Evolutionary conservation across 2,329 filamentous ascomycete genomes (phyloP), one percentile per base, ranked within the genome.

Genomic region (Cytospora chrysosperma): DNA sequence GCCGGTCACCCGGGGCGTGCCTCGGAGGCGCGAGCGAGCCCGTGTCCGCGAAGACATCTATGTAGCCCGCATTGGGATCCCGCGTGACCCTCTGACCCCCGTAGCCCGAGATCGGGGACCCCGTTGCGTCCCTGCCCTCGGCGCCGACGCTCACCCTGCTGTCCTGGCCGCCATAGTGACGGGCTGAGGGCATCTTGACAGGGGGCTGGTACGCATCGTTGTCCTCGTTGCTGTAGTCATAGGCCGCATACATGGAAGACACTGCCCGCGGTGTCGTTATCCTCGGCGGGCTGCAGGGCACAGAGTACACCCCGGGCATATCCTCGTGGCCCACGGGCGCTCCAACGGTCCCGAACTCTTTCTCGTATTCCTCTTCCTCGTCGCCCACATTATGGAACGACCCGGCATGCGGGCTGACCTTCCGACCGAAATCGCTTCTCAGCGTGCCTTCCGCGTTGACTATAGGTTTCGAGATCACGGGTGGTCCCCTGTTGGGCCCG

Each of bases 391-490:
- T 54, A 59, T 65, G 40, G 55, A 66, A 64, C 30, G 52, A 58
- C 30, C 58, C 52, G 54, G 65, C 54, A 63, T 64, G 67, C 56
- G 61, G 60, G 55, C 60, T 63, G 57, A 30, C 54, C 69, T 78
- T 78, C 69, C 79, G 81, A 49, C 82, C 80, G 68, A 86, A 86
- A 69, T 86, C 84, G 43, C 78, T 80, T 59, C 83, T 79, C 64
- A 81, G 75, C 43, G 73, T 73, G 68, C 65, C 65, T 28, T 77
- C 74, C 26, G 74, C 69, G 61, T 75, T 72, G 54, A 82, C 75
- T 59, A 86, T 78, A 66, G 87, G 77, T 68, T 88, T 81, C 63
- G 85, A 87, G 66, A 87, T 82, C 54, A 84, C 43, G 15, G 57
- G 62, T 28, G 51, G 54, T n/a, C 51, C 51, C 5, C 37, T 51